Conservation (phyloP, 2,329 filamentous ascomycete species). For the Pseudogymnoascus sp. region DNA sequence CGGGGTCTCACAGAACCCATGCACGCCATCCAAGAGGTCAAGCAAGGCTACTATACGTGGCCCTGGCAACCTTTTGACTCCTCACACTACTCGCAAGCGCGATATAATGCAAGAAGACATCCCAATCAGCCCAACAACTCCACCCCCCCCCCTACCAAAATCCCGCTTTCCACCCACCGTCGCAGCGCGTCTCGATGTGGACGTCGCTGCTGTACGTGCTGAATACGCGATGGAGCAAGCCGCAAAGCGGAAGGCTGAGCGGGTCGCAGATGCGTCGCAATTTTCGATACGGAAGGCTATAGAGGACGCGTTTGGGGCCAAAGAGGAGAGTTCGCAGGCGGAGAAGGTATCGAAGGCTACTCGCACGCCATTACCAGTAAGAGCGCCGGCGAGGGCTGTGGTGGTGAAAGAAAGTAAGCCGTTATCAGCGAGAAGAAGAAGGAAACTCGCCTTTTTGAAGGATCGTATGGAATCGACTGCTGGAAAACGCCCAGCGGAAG, state of each 20-base stretch:
- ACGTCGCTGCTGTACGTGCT: background rate
- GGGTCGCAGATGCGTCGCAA: background rate
- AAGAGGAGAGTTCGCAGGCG: background rate
- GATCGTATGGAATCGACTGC: background rate
- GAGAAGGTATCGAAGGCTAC: background rate
- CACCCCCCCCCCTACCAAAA: background rate
- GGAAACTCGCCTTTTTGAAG: background rate
- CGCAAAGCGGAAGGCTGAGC: background rate
- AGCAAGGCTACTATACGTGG: background rate
- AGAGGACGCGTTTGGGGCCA: background rate
- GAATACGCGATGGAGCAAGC: background rate
- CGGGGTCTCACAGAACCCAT: background rate
- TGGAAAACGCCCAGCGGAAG: background rate
- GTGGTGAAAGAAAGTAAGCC: background rate
- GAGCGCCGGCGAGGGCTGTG: background rate
- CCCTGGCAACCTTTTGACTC: background rate
- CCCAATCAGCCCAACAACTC: background rate
- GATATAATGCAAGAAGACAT: background rate
- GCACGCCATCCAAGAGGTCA: background rate
- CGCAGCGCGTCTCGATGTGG: background rate
- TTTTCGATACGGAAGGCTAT: background rate
- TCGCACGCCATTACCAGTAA: background rate
- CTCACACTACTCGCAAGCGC: background rate
- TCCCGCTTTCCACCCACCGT: background rate
- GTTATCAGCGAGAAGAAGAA: background rate